Conservation (phyloP, 768 basidiomycete genomes). For the Suillus sp. region DNA sequence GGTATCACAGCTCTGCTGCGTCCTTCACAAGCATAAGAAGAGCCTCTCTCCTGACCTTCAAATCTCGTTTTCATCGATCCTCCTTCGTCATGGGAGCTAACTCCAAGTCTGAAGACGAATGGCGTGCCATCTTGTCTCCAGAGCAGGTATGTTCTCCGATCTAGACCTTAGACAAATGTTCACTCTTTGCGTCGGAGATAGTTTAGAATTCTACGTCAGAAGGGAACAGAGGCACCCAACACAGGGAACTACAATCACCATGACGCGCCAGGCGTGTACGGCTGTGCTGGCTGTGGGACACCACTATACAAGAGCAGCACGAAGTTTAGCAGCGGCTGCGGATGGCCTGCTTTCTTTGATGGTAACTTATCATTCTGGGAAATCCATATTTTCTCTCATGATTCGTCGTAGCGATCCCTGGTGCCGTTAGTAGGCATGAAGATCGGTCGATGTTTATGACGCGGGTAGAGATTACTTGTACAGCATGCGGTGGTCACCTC, state of each 20-base stretch:
- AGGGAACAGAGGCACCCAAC: conserved; percentile 81
- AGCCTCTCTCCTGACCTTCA: not conserved
- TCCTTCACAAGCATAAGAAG: conserved; percentile 1
- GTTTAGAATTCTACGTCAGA: conserved; percentile 85
- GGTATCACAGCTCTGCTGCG: not conserved
- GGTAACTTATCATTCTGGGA: conserved; percentile 42
- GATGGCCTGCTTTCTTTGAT: conserved; percentile 99
- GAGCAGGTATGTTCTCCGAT: conserved; percentile 66
- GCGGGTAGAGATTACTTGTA: conserved; percentile 86
- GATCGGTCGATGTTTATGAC: conserved; percentile 55
- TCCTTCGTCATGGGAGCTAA: conserved; percentile 14
- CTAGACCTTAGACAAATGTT: not conserved
- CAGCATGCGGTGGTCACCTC: conserved; percentile 90
- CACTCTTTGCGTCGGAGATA: conserved; percentile 30
- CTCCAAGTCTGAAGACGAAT: conserved; percentile 72
- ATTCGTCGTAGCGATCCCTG: conserved; percentile 71
- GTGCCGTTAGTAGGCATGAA: conserved; percentile 73
- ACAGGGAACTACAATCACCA: conserved; percentile 82
- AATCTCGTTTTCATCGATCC: conserved; percentile 10
- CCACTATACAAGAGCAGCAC: conserved; percentile 87
- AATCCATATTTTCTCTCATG: conserved; percentile 3
- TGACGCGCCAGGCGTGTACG: conserved; percentile 65
- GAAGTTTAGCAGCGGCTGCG: conserved; percentile 92
- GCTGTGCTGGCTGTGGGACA: conserved; percentile 78
- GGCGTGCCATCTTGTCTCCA: conserved; percentile 77